Conservation (phyloP, 768 basidiomycete genomes). For the Mycena haematopus region DNA sequence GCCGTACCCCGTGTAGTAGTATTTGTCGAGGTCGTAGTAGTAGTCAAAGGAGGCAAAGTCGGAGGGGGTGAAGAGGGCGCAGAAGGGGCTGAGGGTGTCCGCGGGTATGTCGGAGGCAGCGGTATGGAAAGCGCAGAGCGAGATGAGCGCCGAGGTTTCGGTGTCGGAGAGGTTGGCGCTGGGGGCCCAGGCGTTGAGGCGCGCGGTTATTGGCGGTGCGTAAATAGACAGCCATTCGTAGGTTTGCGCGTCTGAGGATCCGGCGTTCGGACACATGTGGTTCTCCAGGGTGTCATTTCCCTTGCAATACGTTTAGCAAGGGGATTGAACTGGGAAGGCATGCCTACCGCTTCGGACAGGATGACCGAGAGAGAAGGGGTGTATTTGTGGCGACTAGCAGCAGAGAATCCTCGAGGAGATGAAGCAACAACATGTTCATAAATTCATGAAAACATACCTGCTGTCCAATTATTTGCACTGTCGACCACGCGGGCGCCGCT, state of each 20-base stretch:
- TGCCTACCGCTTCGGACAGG: slow-evolving; percentile 57
- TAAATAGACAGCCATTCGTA: slow-evolving; percentile 63
- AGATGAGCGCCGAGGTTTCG: slow-evolving; percentile 68
- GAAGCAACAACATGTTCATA: neutral
- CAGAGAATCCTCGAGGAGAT: slow-evolving; percentile 58
- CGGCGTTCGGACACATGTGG: slow-evolving; percentile 65
- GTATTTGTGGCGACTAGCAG: slow-evolving; percentile 53
- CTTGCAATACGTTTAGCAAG: slow-evolving; percentile 34
- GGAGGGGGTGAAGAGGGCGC: slow-evolving; percentile 65
- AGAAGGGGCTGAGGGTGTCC: slow-evolving; percentile 62
- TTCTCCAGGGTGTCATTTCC: slow-evolving; percentile 75
- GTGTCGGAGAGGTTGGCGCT: slow-evolving; percentile 61
- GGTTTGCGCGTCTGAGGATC: slow-evolving; percentile 50
- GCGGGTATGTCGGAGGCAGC: slow-evolving; percentile 37
- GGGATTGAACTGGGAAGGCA: neutral
- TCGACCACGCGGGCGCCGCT: slow-evolving; percentile 64
- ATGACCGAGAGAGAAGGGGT: slow-evolving; percentile 61
- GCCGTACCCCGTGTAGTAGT: slow-evolving; percentile 79
- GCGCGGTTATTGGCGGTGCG: slow-evolving; percentile 58
- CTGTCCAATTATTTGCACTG: slow-evolving; percentile 75
- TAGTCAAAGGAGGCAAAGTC: slow-evolving; percentile 79
- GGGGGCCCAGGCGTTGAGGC: slow-evolving; percentile 66
- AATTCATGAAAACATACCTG: slow-evolving; percentile 47
- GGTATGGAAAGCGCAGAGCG: slow-evolving; percentile 85
- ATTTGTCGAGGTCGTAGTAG: slow-evolving; percentile 76